These are phyloP conservation scores for Penicillium verhagenii DNA, from an alignment of 495 filamentous ascomycete genomes.

Conservation along the genomic window DNA sequence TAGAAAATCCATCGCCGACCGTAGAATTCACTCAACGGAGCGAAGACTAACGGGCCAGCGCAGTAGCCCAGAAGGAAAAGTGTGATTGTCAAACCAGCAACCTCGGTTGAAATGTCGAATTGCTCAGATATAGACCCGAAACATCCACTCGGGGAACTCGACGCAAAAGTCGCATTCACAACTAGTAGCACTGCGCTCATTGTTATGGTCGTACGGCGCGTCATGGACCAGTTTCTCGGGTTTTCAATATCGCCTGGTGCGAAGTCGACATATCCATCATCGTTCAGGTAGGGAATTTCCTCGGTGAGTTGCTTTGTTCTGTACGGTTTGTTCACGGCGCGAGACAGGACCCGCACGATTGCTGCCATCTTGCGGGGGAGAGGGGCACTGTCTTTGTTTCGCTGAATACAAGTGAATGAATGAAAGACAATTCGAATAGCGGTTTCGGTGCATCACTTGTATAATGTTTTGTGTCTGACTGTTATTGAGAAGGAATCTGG, in stretches of 20 bases:
- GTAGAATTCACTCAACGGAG: conserved; percentile 53
- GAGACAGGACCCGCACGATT: conserved; percentile 17
- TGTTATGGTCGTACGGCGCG: conserved; percentile 44
- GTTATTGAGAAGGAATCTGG: neutral
- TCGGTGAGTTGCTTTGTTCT: conserved; percentile 10
- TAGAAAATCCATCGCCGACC: conserved; percentile 51
- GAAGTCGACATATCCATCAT: conserved; percentile 47
- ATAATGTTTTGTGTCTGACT: no score
- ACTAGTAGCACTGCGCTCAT: conserved; percentile 45
- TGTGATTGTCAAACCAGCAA: conserved; percentile 49
- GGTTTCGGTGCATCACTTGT: neutral
- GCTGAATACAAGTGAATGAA: neutral
- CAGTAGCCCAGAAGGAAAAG: conserved; percentile 54
- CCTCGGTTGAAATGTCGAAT: conserved; percentile 41
- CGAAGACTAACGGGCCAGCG: conserved; percentile 49
- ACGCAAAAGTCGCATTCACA: conserved; percentile 55
- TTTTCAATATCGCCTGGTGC: conserved; percentile 47
- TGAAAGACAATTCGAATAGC: no score
- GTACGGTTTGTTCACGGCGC: conserved; percentile 19
- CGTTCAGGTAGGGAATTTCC: conserved; percentile 28
- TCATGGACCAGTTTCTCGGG: conserved; percentile 50
- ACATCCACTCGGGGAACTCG: conserved; percentile 49
- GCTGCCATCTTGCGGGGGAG: conserved; percentile 5
- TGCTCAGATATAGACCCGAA: conserved; percentile 42
- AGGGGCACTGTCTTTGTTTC: no score